Percentiles rank a stretch among this genome's conserved stretches.
These are phyloP conservation scores for Micromonas pusilla DNA, from an alignment of 139 green algal genomes.

Conservation along the genomic window DNA sequence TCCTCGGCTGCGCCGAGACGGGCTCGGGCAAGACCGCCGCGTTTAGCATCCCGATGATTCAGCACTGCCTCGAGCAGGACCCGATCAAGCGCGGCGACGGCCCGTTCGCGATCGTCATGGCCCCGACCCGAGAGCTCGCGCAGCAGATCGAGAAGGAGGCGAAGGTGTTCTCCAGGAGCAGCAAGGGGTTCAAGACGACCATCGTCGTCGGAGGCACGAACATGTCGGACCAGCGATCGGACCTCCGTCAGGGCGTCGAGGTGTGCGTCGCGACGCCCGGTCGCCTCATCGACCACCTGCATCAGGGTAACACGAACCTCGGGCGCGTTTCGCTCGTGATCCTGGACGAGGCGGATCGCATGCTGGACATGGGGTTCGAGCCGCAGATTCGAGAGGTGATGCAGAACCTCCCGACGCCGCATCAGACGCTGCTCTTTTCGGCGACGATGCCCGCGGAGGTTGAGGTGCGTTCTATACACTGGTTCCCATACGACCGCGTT, in stretches of 20 bases:
- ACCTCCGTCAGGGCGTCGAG: constrained; percentile 45
- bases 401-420: constrained; percentile 49
- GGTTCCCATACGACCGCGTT: too few species aligned
- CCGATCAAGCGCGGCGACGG: constrained; percentile 60
- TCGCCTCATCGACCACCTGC: constrained; percentile 52
- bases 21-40: constrained; percentile 50
- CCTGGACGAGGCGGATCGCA: constrained; percentile 73
- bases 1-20: constrained; percentile 52
- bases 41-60: constrained; percentile 77
- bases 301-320: constrained; percentile 48
- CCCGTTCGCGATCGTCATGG: constrained; percentile 87
- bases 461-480: too few species aligned
- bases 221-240: constrained; percentile 43
- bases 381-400: constrained; percentile 84
- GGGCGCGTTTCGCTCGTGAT: constrained; percentile 43
- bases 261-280: constrained; percentile 52
- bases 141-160: constrained; percentile 99
- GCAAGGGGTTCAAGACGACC: constrained; percentile 38
- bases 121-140: constrained; percentile 96
- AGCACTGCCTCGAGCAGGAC: constrained; percentile 66
- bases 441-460: constrained; percentile 88
- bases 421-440: constrained; percentile 87
- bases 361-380: constrained; percentile 95
- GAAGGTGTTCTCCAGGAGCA: constrained; percentile 41
- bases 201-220: constrained; percentile 53